Base-by-base conservation (phyloP, 2,329 filamentous ascomycete genomes). In the Clonostachys chloroleuca region DNA sequence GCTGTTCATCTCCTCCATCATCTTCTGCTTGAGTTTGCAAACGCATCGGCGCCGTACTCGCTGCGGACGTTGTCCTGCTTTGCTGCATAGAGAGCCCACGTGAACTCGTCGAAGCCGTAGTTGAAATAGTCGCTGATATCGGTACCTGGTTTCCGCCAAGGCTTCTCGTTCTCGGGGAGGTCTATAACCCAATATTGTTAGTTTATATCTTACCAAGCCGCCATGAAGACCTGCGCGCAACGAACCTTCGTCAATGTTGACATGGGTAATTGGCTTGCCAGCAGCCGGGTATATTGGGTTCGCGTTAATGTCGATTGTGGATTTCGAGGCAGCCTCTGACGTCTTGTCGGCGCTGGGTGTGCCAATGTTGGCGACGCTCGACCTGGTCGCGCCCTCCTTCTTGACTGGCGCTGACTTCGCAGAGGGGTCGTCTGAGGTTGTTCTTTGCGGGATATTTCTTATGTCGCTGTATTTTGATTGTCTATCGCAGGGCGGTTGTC, bases 91-190 rank as follows among this genome's bases (percentile, higher is more conserved):
- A 92, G 81, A 6, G 92, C 88, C 94, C 94, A 99, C 1, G 92
- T 96, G 67, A 96, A 97, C 67, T 97, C 92, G 69, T 97, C 92
- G 62, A 97, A 97, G 49, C 92, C 92, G 68, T 97, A 97, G 73
- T 97, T 97, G 80, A 97, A 97, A 70, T 95, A 97, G 65, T 99
- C 94, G 50, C 88, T 94, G 47, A 96, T 83, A 60, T 99, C 94
- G 12, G 92, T 92, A 42, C 94, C 94, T 0, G 94, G 94, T 54
- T 92, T 86, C 41, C 94, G 85, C 94, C 94, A 99, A 16, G 92
- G 92, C 66, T 96, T 97, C 52, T 92, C 88, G 58, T 91, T 89
- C 8, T 89, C 85, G 36, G 83, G 78, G 17, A 92, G 80, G 58
- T 86, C 82, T 78, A 51, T 33, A 6, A 35, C 12, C 20, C 24